A percentile compares a stretch with the other conserved stretches of the same genome.
These are phyloP conservation scores for Stygiomarasmius scandens DNA, from an alignment of 1,284 basidiomycete genomes.

Conservation along the genomic window DNA sequence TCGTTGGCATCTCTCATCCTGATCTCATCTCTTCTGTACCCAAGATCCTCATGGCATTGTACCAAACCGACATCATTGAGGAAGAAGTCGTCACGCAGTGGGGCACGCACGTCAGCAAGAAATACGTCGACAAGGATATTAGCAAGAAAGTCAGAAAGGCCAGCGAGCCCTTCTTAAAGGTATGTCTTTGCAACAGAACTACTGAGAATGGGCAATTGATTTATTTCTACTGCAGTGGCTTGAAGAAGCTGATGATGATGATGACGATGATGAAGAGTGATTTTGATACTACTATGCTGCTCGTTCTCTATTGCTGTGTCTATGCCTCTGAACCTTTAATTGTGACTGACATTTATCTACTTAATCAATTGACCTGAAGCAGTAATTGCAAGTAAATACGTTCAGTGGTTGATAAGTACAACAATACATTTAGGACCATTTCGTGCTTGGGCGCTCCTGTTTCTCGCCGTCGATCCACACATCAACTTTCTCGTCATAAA, in stretches of 20 bases:
- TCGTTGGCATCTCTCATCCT: conserved; percentile 74
- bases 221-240: conserved; percentile 46
- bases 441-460: conserved; percentile 33
- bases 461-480: conserved; percentile 65
- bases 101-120: conserved; percentile 97
- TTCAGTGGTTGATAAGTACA: no score
- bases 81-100: conserved; percentile 91
- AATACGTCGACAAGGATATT: conserved; percentile 95
- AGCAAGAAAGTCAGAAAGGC: conserved; percentile 96
- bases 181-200: conserved; percentile 23
- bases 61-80: conserved; percentile 91
- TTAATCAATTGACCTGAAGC: no score
- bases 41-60: conserved; percentile 94
- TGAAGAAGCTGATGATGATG: conserved; percentile 59
- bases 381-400: no score
- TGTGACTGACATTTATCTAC: no score
- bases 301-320: no score
- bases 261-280: conserved; percentile 39
- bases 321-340: no score
- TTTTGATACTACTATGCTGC: no score
- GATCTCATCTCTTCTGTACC: conserved; percentile 72
- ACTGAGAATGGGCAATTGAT: conserved; percentile 9
- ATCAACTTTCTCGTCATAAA: conserved; percentile 70
- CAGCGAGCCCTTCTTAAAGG: conserved; percentile 92
- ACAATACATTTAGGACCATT: no score